These are phyloP conservation scores for Lumnitzera littorea DNA, from an alignment of 345 rosid species.

Conservation along the genomic window DNA sequence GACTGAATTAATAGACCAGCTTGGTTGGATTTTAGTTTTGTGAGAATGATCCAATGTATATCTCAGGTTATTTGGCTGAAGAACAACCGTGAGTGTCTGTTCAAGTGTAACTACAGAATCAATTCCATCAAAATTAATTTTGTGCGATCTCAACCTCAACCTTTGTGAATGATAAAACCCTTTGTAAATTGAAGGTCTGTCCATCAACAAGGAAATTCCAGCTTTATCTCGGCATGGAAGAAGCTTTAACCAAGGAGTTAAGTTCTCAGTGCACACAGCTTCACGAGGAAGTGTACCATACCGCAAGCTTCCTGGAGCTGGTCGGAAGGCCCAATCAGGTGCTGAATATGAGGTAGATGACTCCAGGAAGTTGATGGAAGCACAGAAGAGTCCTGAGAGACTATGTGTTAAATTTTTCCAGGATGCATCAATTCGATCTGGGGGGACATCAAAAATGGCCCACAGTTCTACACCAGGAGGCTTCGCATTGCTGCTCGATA, in stretches of 20 bases:
- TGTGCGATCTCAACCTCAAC: slow-evolving; percentile 47
- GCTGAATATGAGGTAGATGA: slow-evolving; percentile 69
- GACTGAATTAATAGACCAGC: slow-evolving; percentile 78
- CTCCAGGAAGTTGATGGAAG: slow-evolving; percentile 87
- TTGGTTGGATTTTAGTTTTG: slow-evolving; percentile 46
- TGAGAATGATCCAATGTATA: slow-evolving; percentile 13
- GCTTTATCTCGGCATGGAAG: slow-evolving; percentile 96
- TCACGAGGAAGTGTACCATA: slow-evolving; percentile 93
- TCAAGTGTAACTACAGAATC: slow-evolving; percentile 54
- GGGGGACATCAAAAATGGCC: slow-evolving; percentile 90
- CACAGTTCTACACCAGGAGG: slow-evolving; percentile 96
- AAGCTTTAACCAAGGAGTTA: slow-evolving; percentile 96
- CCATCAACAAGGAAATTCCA: slow-evolving; percentile 70
- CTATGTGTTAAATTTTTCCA: slow-evolving; percentile 91
- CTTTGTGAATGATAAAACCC: slow-evolving; percentile 94
- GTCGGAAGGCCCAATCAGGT: slow-evolving; percentile 73
- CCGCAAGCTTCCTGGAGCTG: slow-evolving; percentile 51
- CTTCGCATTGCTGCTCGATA: slow-evolving; percentile 83
- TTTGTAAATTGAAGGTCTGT: slow-evolving; percentile 84
- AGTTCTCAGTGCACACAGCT: slow-evolving; percentile 97
- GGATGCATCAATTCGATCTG: slow-evolving; percentile 57
- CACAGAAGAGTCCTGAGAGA: slow-evolving; percentile 93
- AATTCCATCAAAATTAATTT: slow-evolving; percentile 28
- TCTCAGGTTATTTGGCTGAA: slow-evolving; percentile 45
- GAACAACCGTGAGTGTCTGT: slow-evolving; percentile 80